Percentiles rank a stretch among this genome's conserved stretches.
Evolutionary conservation across 129 eudicot species (phyloP).

Genomic region (Smallanthus sonchifolius): DNA sequence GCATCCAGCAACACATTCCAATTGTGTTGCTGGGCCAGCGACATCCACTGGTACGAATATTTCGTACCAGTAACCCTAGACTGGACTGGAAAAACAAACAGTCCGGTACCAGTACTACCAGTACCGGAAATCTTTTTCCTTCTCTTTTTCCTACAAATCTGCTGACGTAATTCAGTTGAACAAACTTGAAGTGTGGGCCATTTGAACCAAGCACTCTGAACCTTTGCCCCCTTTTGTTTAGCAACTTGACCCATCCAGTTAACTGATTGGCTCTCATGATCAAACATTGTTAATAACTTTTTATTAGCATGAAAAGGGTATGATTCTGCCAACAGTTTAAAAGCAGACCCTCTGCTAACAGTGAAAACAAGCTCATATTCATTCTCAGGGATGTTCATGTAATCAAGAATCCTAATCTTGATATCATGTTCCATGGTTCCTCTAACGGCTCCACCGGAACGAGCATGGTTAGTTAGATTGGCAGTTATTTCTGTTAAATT

Average conservation of each 20-base stretch:
- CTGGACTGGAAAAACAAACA: slow-evolving; percentile 96
- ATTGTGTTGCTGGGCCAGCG: slow-evolving; percentile 88
- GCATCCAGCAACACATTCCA: slow-evolving; percentile 98
- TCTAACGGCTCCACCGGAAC: slow-evolving; percentile 76
- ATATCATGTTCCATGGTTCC: slow-evolving; percentile 84
- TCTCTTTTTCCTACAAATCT: slow-evolving; percentile 54
- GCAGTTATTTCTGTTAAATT: slow-evolving; percentile 83
- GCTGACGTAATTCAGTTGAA: slow-evolving; percentile 78
- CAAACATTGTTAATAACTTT: slow-evolving; percentile 81
- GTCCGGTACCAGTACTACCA: slow-evolving; percentile 51
- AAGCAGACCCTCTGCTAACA: slow-evolving; percentile 92
- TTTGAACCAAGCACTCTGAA: slow-evolving; percentile 77
- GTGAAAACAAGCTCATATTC: slow-evolving; percentile 88
- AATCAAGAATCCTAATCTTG: slow-evolving; percentile 74
- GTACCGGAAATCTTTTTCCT: slow-evolving; percentile 46
- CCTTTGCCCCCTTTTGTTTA: slow-evolving; percentile 79
- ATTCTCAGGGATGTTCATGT: slow-evolving; percentile 80
- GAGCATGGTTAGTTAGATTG: slow-evolving; percentile 81
- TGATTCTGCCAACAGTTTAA: slow-evolving; percentile 80
- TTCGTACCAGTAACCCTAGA: slow-evolving; percentile 89
- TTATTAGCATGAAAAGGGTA: slow-evolving; percentile 92
- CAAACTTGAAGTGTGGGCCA: slow-evolving; percentile 85
- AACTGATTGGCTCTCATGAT: slow-evolving; percentile 95
- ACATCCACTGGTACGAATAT: slow-evolving; percentile 98
- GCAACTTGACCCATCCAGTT: slow-evolving; percentile 94